Percentiles rank a stretch among this genome's conserved stretches.
These are phyloP conservation scores for Hyphodiscus sp. DNA, from an alignment of 2,329 filamentous ascomycete species.

Conservation along the genomic window DNA sequence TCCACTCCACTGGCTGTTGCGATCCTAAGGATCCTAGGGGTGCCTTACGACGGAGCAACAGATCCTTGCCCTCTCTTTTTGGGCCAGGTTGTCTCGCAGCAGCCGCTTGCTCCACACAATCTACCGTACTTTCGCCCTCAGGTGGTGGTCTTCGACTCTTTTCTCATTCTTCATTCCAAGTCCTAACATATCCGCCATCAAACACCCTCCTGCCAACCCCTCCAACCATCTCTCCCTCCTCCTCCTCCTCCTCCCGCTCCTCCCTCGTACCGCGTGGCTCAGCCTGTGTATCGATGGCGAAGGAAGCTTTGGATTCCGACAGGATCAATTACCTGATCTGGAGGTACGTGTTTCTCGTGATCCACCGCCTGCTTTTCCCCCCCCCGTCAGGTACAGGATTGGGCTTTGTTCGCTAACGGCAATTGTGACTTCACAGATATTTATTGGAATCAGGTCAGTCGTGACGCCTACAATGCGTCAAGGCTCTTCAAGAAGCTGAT, in stretches of 20 bases:
- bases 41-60: too few species aligned
- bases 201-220: neutral
- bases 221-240: neutral
- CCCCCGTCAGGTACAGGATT: conserved; percentile 16
- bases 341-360: conserved; percentile 48
- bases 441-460: conserved; percentile 31
- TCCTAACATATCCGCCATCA: too few species aligned
- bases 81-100: too few species aligned
- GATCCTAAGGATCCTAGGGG: too few species aligned
- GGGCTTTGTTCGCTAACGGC: conserved; percentile 25
- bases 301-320: conserved; percentile 50
- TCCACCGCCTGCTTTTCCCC: conserved; percentile 20
- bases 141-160: neutral
- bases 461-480: conserved; percentile 3
- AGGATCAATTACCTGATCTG: conserved; percentile 65
- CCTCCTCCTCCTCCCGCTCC: neutral
- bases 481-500: neutral
- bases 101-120: too few species aligned
- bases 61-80: too few species aligned
- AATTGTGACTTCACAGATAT: conserved; percentile 27
- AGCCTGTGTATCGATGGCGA: conserved; percentile 24
- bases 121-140: too few species aligned
- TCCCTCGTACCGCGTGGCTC: conserved; percentile 3
- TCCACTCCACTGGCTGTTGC: too few species aligned
- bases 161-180: neutral